Base-by-base conservation (phyloP, 371 early-diverging fungal genomes). In the Fennellomyces sp. region DNA sequence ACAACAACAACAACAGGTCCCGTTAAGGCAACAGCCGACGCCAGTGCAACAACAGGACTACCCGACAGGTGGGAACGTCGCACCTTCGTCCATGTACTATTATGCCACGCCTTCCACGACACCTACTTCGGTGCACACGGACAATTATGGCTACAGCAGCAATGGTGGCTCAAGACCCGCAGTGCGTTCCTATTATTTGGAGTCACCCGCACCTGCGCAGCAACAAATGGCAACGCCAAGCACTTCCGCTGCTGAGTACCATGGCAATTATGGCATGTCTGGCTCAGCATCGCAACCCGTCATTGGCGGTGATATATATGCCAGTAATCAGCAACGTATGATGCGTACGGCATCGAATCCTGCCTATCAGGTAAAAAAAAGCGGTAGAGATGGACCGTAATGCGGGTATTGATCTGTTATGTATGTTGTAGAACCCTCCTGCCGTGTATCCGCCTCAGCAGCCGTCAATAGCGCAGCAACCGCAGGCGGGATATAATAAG, bases 71-170 rank as follows among this genome's bases (percentile, higher is more conserved):
- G 57, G 45, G 41, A 39, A 36, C 28, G 50, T 49, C 2, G 17
- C 45, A 41, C 21, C 17, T 21, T 33, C 48, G 27, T 59, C 65
- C 17, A 50, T 50, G 56, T 64, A 64, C 38, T 59, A 64, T 27
- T 64, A 64, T 56, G 60, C 59, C 17, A 64, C 65, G 0, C 65
- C 65, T 8, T 59, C 65, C 13, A 36, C 65, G 15, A 64, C 65
- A 2, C 65, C 65, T 5, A 64, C 65, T 13, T 48, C 65, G 36
- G 31, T 54, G 7, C 65, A 64, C 26, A 38, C 65, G 19, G 60
- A 59, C 29, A 63, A 58, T 35, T 49, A 59, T 49, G 55, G 52
- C 13, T 52, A 64, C 49, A 36, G 38, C 39, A 56, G 33, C 23
- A 28, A 45, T 21, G 15, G 26, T 28, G 56, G 35, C n/a, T 31